Conservation (phyloP, 768 basidiomycete genomes). For the Leccinum rimulosum region DNA sequence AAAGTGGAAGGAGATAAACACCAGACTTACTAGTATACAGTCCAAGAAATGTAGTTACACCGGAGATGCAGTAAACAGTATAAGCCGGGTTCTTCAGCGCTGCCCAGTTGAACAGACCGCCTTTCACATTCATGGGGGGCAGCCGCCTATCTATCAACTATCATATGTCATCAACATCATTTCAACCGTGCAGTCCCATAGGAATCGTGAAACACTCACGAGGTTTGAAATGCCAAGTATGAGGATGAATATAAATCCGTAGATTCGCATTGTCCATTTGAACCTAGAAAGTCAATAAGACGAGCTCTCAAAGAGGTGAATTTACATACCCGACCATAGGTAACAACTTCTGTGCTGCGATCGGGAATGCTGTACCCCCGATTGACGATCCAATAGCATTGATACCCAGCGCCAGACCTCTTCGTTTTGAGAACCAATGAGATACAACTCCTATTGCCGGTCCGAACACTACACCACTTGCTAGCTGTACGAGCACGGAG, state of each 20-base stretch:
- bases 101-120: slow-evolving; percentile 58
- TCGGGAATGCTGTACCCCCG: slow-evolving; percentile 69
- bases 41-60: slow-evolving; percentile 62
- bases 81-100: slow-evolving; percentile 50
- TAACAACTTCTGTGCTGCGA: slow-evolving; percentile 54
- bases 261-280: slow-evolving; percentile 70
- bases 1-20: not conserved
- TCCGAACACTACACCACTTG: slow-evolving; percentile 60
- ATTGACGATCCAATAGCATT: slow-evolving; percentile 66
- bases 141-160: slow-evolving; percentile 44
- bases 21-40: slow-evolving; percentile 56
- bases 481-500: slow-evolving; percentile 21
- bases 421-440: slow-evolving; percentile 69
- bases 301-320: not conserved
- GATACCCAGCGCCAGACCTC: slow-evolving; percentile 60
- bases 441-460: slow-evolving; percentile 58
- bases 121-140: slow-evolving; percentile 49
- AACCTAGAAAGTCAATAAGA: slow-evolving; percentile 43
- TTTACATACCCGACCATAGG: slow-evolving; percentile 48
- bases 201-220: slow-evolving; percentile 25
- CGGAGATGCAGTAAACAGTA: slow-evolving; percentile 54
- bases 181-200: not conserved
- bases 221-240: slow-evolving; percentile 57
- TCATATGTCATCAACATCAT: not conserved
- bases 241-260: slow-evolving; percentile 60